Percentiles rank a stretch among this genome's conserved stretches.
These are phyloP conservation scores for Cordyceps cicadae DNA, from an alignment of 2,329 filamentous ascomycete species.

Conservation along the genomic window DNA sequence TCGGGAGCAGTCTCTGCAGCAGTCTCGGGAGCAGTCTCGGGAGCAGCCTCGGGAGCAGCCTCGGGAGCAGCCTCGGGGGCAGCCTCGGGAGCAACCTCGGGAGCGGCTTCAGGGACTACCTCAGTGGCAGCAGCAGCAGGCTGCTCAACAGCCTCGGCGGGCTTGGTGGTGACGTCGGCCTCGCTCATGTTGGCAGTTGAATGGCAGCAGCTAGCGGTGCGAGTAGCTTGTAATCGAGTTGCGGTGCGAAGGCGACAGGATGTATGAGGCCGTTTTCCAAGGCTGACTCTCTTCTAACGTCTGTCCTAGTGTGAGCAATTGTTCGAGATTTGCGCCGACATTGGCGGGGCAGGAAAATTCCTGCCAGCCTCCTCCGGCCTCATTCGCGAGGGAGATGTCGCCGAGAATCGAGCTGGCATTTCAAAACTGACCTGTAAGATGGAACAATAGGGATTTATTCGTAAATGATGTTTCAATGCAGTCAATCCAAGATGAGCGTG, in stretches of 20 bases:
- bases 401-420: neutral
- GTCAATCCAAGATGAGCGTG: neutral
- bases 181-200: constrained; percentile 11
- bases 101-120: constrained; percentile 14
- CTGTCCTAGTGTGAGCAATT: constrained; percentile 6
- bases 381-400: neutral
- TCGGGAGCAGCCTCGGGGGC: constrained; percentile 17
- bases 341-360: constrained; percentile 3
- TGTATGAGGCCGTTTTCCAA: neutral
- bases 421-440: neutral
- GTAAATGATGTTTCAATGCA: neutral
- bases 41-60: constrained; percentile 11
- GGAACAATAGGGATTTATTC: neutral
- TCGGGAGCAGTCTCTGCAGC: constrained; percentile 17
- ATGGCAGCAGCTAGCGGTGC: neutral
- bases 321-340: constrained; percentile 7
- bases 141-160: constrained; percentile 45
- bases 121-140: constrained; percentile 42
- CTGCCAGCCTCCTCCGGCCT: neutral
- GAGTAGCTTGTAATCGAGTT: neutral
- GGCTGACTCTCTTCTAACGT: neutral
- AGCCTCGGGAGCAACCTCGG: constrained; percentile 35
- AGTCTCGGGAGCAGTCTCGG: constrained; percentile 35
- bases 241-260: neutral
- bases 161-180: constrained; percentile 10